phyloP scores from a whole-genome alignment of 2,329 filamentous ascomycete genomes.

The Parastagonospora avenae region DNA sequence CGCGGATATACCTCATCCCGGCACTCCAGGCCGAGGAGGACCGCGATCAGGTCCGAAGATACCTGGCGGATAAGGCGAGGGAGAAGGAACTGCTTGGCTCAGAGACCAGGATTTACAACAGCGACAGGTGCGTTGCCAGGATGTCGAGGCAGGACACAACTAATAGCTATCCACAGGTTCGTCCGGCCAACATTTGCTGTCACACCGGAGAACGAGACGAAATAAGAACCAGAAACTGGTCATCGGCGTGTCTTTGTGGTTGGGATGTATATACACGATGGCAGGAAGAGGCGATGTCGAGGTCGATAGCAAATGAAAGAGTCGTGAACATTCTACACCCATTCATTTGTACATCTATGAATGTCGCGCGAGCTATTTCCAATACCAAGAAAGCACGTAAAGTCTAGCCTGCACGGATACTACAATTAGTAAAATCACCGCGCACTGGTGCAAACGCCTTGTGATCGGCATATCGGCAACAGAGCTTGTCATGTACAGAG shows the following conservation, averaged over 20 bases:
- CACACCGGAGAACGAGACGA: constrained; percentile 66
- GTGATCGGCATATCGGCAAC: no score
- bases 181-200: constrained; percentile 80
- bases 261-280: constrained; percentile 19
- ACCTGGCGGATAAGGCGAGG: constrained; percentile 83
- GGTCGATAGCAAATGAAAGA: not conserved
- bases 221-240: constrained; percentile 51
- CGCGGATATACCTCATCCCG: constrained; percentile 91
- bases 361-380: no score
- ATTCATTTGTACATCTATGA: no score
- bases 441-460: no score
- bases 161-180: constrained; percentile 36
- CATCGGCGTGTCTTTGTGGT: constrained; percentile 1
- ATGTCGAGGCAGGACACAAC: not conserved
- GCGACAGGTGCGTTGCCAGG: constrained; percentile 70
- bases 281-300: not conserved
- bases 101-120: constrained; percentile 84
- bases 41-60: constrained; percentile 86
- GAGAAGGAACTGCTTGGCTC: constrained; percentile 90
- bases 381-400: no score
- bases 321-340: no score
- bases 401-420: no score
- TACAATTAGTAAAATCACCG: no score
- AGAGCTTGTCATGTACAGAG: no score
- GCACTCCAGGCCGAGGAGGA: constrained; percentile 96